A percentile compares a stretch with the other conserved stretches of the same genome.
Conservation (phyloP, 2,329 filamentous ascomycete genomes). For the Beauveria sp. region DNA sequence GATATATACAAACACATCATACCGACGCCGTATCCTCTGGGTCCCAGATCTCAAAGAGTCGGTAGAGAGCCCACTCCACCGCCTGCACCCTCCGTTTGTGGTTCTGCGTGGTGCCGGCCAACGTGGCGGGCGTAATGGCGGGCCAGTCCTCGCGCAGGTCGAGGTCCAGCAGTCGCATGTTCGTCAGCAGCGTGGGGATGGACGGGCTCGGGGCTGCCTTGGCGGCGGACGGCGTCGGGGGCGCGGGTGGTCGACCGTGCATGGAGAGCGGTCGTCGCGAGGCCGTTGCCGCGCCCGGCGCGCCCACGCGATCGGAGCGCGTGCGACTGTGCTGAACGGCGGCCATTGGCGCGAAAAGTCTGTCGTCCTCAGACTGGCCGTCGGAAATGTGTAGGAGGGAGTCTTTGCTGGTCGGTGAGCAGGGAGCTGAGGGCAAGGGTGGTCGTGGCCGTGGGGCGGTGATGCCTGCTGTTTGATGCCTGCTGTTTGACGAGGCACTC, state of each 20-base stretch:
- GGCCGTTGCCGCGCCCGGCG: not conserved
- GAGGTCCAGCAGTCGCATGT: slow-evolving; percentile 74
- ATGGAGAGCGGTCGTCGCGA: slow-evolving; percentile 5
- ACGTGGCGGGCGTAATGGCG: slow-evolving; percentile 59
- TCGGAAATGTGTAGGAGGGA: not conserved
- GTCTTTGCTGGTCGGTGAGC: not conserved
- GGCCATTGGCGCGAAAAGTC: slow-evolving; percentile 1
- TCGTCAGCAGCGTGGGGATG: slow-evolving; percentile 59
- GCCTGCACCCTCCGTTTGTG: slow-evolving; percentile 79
- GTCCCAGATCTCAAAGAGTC: slow-evolving; percentile 80
- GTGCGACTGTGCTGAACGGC: slow-evolving; percentile 6
- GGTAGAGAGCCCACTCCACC: slow-evolving; percentile 87
- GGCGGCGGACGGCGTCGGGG: not conserved
- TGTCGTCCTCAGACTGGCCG: not conserved
- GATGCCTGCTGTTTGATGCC: not conserved
- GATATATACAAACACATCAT: slow-evolving; percentile 38
- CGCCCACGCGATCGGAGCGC: slow-evolving; percentile 5
- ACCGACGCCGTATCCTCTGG: slow-evolving; percentile 65
- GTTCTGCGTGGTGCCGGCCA: slow-evolving; percentile 62
- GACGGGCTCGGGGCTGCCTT: not conserved
- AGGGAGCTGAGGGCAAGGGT: not conserved
- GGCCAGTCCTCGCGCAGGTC: slow-evolving; percentile 76
- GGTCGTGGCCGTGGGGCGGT: not conserved
- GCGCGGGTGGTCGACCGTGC: not conserved
- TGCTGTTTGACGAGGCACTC: too few species aligned